phyloP scores from a whole-genome alignment of 768 basidiomycete genomes.

The Pisolithus marmoratus region DNA sequence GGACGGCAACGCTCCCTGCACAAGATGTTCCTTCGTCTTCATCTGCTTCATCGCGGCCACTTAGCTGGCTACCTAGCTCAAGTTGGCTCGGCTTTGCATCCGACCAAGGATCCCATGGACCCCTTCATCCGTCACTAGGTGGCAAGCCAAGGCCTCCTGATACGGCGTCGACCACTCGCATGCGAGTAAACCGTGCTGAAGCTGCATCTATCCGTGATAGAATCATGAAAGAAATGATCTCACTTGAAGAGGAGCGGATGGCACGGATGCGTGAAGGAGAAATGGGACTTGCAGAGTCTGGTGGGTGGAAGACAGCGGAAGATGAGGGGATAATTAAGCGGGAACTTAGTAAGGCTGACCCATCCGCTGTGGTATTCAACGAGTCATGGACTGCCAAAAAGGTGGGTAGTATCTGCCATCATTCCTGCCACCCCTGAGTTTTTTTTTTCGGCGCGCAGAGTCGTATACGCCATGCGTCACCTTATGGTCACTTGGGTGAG shows the following conservation, averaged over 20 bases:
- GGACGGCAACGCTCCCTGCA: slow-evolving; percentile 1
- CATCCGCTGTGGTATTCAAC: slow-evolving; percentile 91
- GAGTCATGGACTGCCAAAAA: slow-evolving; percentile 96
- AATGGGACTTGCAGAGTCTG: slow-evolving; percentile 46
- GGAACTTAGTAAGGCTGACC: slow-evolving; percentile 92
- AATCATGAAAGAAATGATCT: slow-evolving; percentile 98
- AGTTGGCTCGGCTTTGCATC: slow-evolving; percentile 38
- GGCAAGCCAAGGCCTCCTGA: slow-evolving; percentile 20
- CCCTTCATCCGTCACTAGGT: slow-evolving; percentile 28
- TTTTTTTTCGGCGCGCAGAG: slow-evolving; percentile 38
- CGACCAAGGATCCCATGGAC: slow-evolving; percentile 18
- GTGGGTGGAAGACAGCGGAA: slow-evolving; percentile 62
- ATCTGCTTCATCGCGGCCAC: slow-evolving; percentile 22
- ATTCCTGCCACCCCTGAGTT: slow-evolving; percentile 1
- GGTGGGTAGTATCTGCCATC: slow-evolving; percentile 34
- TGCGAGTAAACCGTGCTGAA: slow-evolving; percentile 75
- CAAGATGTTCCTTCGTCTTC: slow-evolving; percentile 12
- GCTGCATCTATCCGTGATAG: slow-evolving; percentile 88
- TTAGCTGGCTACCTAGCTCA: slow-evolving; percentile 52
- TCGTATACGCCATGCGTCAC: slow-evolving; percentile 87
- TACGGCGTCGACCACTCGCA: slow-evolving; percentile 39
- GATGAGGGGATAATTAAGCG: slow-evolving; percentile 92
- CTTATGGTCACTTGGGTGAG: slow-evolving; percentile 90
- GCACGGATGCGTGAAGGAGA: slow-evolving; percentile 81
- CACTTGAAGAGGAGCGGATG: slow-evolving; percentile 95